Evolutionary conservation across 768 basidiomycete genomes (phyloP), one percentile per base, ranked within the genome.

Genomic region (Dictyophora rubrovolvata): DNA sequence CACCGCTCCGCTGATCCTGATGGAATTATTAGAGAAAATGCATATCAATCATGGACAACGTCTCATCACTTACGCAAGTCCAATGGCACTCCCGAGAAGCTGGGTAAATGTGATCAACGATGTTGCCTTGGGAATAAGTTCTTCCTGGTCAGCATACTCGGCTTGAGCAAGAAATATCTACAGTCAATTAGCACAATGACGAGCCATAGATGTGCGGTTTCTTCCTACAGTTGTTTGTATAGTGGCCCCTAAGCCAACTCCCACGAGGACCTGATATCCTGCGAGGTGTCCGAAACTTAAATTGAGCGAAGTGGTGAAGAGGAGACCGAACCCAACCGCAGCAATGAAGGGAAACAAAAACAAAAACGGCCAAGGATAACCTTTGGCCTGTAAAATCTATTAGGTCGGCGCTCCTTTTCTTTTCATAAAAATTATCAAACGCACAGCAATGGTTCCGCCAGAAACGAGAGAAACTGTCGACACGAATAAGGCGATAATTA

Each of bases 211-310:
- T 55, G 42, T 37, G 33, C 17, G 17, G 6, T 55, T 17, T 18
- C 18, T 36, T 16, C 12, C 5, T 53, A 53, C 51, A 8, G 67
- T 62, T 60, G 72, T 73, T 64, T 74, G 74, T 55, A 74, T 56
- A 18, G 52, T 34, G 14, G 55, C 47, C 18, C 75, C 75, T 54
- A 75, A 64, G 21, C 77, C 75, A 18, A 71, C 59, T 17, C 72
- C 74, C 28, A 75, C 53, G 14, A 77, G 62, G 42, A 66, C 62
- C 35, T 77, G 75, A 64, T 63, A 75, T 1, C 75, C 75, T 51
- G 71, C 65, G 18, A 74, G 61, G 54, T 67, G 56, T 1, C 60
- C 61, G 10, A 58, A 48, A 22, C 28, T 51, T 10, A 71, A 71
- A 47, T 67, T 16, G 16, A 59, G 62, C 48, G 65, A 61, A 37